Percentiles rank a stretch among this genome's conserved stretches.
Evolutionary conservation across 768 basidiomycete species (phyloP).

Genomic region (Mycena amicta): DNA sequence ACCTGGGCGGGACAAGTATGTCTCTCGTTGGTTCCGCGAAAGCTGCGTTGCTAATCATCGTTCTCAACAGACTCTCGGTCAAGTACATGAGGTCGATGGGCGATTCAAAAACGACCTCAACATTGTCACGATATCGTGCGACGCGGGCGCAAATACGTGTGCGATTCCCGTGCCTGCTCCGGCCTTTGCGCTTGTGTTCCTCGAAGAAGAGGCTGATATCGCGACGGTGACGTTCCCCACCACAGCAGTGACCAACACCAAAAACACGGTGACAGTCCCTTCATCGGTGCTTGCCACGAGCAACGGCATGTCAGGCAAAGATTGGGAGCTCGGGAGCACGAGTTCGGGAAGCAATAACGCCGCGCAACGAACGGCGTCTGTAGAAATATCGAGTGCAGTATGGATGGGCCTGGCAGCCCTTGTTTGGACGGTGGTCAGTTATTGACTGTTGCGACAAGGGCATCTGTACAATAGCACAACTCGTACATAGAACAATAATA

Average conservation of each 20-base stretch:
- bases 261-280: constrained; percentile 11
- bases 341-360: constrained; percentile 2
- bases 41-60: background rate
- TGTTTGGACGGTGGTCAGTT: too few relatives aligned
- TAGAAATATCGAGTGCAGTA: too few relatives aligned
- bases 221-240: constrained; percentile 16
- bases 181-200: constrained; percentile 31
- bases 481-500: too few relatives aligned
- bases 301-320: constrained; percentile 16
- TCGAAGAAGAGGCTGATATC: constrained; percentile 12
- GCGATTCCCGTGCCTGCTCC: constrained; percentile 31
- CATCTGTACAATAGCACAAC: too few relatives aligned
- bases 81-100: constrained; percentile 24
- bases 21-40: background rate
- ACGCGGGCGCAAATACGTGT: constrained; percentile 25
- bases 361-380: background rate
- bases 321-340: constrained; percentile 18
- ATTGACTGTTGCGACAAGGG: too few relatives aligned
- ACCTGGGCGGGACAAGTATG: constrained; percentile 78
- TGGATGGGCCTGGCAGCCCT: too few relatives aligned
- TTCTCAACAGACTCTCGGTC: constrained; percentile 6
- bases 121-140: constrained; percentile 25
- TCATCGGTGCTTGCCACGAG: constrained; percentile 15
- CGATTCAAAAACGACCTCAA: constrained; percentile 23
- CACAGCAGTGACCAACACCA: constrained; percentile 4